phyloP scores from a whole-genome alignment of 441 rosid genomes.

The Euphorbia schlechtendalii region DNA sequence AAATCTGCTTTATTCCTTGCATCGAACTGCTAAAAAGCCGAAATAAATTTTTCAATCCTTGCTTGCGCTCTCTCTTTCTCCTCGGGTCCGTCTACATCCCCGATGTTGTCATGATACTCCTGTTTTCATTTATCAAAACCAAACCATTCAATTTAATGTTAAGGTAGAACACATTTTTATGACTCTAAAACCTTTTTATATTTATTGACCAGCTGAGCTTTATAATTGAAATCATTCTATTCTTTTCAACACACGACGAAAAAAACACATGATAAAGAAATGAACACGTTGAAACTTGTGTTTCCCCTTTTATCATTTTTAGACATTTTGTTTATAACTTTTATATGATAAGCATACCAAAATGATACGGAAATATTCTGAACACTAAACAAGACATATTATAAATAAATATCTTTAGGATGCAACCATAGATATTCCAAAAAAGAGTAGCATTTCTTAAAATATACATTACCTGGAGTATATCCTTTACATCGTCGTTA shows the following conservation, averaged over 20 bases:
- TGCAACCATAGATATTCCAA: background rate
- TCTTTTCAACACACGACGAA: background rate
- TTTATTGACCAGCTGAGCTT: too few relatives aligned
- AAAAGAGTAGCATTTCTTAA: constrained; percentile 9
- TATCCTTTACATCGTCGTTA: constrained; percentile 61
- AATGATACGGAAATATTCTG: background rate
- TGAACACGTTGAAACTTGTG: background rate
- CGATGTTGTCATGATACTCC: constrained; percentile 95
- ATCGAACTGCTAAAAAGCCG: constrained; percentile 39
- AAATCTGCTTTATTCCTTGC: background rate
- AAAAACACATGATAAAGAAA: background rate
- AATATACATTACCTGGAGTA: constrained; percentile 61
- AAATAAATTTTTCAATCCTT: constrained; percentile 65
- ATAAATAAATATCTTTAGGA: background rate
- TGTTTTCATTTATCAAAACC: constrained; percentile 15
- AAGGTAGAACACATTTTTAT: background rate
- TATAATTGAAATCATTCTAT: background rate
- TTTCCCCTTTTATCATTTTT: too few relatives aligned
- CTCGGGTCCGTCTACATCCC: constrained; percentile 86
- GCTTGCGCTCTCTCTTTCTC: constrained; percentile 80
- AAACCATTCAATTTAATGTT: background rate
- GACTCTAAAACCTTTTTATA: background rate
- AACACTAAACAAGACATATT: background rate
- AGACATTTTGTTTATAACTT: too few relatives aligned
- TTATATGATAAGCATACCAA: background rate